Percentiles rank a stretch among this genome's conserved stretches.
Evolutionary conservation across 208 protist species (phyloP).

Genomic region (Crithidia mellificae): DNA sequence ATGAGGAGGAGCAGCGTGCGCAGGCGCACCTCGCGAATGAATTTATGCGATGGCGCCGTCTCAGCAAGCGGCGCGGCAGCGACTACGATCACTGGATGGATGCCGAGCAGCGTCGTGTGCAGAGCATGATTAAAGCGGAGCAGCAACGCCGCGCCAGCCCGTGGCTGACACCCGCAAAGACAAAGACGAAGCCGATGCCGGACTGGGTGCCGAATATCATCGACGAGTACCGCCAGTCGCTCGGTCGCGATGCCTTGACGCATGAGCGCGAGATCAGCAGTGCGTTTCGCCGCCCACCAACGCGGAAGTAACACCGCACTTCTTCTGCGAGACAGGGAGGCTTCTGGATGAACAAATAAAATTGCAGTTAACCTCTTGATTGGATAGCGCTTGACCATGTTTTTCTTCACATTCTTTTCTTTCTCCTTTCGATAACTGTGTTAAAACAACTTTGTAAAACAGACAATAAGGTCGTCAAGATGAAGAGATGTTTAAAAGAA

Average conservation of each 20-base stretch:
- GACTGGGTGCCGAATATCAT: constrained; percentile 87
- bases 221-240: constrained; percentile 83
- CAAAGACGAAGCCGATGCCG: constrained; percentile 44
- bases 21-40: constrained; percentile 62
- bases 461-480: too few relatives aligned
- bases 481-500: too few relatives aligned
- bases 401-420: too few relatives aligned
- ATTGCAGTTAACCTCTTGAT: too few relatives aligned
- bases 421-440: too few relatives aligned
- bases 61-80: constrained; percentile 39
- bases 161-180: constrained; percentile 36
- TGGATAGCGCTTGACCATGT: too few relatives aligned
- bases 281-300: constrained; percentile 44
- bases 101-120: constrained; percentile 68
- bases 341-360: too few relatives aligned
- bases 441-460: too few relatives aligned
- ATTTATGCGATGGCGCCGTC: constrained; percentile 68
- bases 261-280: constrained; percentile 64
- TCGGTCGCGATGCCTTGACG: constrained; percentile 70
- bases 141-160: constrained; percentile 35
- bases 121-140: constrained; percentile 56
- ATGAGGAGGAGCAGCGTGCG: constrained; percentile 77
- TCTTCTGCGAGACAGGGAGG: too few relatives aligned
- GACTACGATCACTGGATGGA: constrained; percentile 89
- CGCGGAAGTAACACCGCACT: too few relatives aligned